Evolutionary conservation across 2,329 filamentous ascomycete genomes (phyloP).

Genomic region (Penicillium fuscoglaucum): DNA sequence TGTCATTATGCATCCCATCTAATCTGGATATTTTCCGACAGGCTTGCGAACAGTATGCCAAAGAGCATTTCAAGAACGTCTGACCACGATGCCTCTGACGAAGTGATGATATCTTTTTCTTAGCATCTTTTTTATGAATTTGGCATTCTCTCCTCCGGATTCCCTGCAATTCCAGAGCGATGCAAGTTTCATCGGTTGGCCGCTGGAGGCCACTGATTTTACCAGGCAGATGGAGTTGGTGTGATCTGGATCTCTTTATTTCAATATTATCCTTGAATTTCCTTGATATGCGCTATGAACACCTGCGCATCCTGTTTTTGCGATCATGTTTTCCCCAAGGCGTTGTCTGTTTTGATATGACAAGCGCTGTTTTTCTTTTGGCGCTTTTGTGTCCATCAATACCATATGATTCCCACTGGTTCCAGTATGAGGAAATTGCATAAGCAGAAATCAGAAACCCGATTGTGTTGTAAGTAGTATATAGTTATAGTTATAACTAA

Average conservation of each 20-base stretch:
- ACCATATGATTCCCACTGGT: constrained; percentile 22
- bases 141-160: constrained; percentile 24
- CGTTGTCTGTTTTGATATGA: constrained; percentile 20
- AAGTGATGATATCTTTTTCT: constrained; percentile 33
- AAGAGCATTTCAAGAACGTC: constrained; percentile 74
- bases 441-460: not conserved
- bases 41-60: constrained; percentile 91
- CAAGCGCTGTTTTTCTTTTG: constrained; percentile 13
- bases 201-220: constrained; percentile 19
- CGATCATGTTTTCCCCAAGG: constrained; percentile 10
- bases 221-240: constrained; percentile 29
- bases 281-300: constrained; percentile 6
- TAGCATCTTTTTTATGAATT: constrained; percentile 28
- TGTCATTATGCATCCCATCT: constrained; percentile 20
- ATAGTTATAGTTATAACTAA: not conserved
- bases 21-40: constrained; percentile 38
- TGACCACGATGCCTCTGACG: constrained; percentile 36
- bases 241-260: constrained; percentile 19
- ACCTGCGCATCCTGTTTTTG: constrained; percentile 11
- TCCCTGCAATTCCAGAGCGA: constrained; percentile 28
- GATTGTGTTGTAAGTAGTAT: not conserved
- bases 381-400: constrained; percentile 15
- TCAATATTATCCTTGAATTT: constrained; percentile 14
- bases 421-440: constrained; percentile 6
- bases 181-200: constrained; percentile 24